A percentile compares a stretch with the other conserved stretches of the same genome.
phyloP scores from a whole-genome alignment of 2,329 filamentous ascomycete genomes.

The Cladorrhinum sp. region DNA sequence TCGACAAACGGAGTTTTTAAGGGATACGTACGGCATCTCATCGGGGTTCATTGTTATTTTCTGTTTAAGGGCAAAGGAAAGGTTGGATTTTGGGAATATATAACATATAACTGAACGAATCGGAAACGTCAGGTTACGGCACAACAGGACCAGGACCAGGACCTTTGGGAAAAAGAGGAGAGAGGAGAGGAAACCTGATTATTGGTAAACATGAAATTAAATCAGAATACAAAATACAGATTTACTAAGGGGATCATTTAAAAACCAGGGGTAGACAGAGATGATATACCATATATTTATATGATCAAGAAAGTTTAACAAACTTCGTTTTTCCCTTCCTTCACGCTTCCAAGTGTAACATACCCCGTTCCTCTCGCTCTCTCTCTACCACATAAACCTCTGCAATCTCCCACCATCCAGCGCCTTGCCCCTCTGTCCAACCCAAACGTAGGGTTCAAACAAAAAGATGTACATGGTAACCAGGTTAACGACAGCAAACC shows the following conservation, averaged over 20 bases:
- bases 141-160: neutral
- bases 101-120: neutral
- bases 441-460: conserved; percentile 65
- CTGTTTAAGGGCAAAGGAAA: neutral
- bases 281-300: no score
- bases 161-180: neutral
- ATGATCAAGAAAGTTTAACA: no score
- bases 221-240: no score
- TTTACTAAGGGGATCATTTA: no score
- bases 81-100: neutral
- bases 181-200: neutral
- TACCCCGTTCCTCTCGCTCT: no score
- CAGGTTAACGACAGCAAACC: conserved; percentile 65
- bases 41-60: neutral
- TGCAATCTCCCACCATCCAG: conserved; percentile 60
- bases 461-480: conserved; percentile 71
- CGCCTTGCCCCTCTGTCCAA: conserved; percentile 46
- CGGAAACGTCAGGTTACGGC: neutral
- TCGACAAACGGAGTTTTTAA: neutral
- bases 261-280: no score
- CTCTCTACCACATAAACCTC: conserved; percentile 76
- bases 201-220: neutral
- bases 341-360: no score
- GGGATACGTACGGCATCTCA: neutral
- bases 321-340: no score